phyloP scores from a whole-genome alignment of 2,329 filamentous ascomycete species.

The Metarhizium album region DNA sequence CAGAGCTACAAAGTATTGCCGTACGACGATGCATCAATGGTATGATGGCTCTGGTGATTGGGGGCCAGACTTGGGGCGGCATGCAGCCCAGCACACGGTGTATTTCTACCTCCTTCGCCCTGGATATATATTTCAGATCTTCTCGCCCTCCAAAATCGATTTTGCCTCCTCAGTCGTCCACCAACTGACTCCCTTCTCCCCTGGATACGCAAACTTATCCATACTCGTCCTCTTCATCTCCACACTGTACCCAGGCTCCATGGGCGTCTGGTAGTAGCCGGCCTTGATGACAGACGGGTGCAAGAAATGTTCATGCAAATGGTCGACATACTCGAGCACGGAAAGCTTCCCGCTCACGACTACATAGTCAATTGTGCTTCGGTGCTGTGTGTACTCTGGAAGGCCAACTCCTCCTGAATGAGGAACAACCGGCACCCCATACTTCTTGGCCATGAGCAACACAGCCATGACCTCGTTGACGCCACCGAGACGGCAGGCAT shows the following conservation, averaged over 20 bases:
- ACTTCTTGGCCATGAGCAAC: slow-evolving; percentile 72
- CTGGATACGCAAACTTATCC: slow-evolving; percentile 68
- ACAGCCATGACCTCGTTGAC: slow-evolving; percentile 92
- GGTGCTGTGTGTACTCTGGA: slow-evolving; percentile 87
- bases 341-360: slow-evolving; percentile 71
- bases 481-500: slow-evolving; percentile 80
- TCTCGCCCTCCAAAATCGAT: slow-evolving; percentile 55
- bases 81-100: slow-evolving; percentile 31
- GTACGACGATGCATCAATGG: slow-evolving; percentile 23
- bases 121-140: slow-evolving; percentile 29
- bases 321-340: slow-evolving; percentile 84
- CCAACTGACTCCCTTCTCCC: slow-evolving; percentile 69
- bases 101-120: slow-evolving; percentile 15
- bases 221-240: slow-evolving; percentile 89
- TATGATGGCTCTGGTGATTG: slow-evolving; percentile 26
- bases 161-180: slow-evolving; percentile 76
- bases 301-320: slow-evolving; percentile 87
- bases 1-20: slow-evolving; percentile 21
- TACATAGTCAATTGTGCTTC: slow-evolving; percentile 88
- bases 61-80: slow-evolving; percentile 20
- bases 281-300: slow-evolving; percentile 71
- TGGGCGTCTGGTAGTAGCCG: slow-evolving; percentile 81
- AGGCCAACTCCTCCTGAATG: slow-evolving; percentile 84
- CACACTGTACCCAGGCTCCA: slow-evolving; percentile 75
- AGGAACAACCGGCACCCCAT: slow-evolving; percentile 71